Percentiles rank a stretch among this genome's conserved stretches.
Conservation (phyloP, 257 asterid species). For the Handroanthus guayacan region DNA sequence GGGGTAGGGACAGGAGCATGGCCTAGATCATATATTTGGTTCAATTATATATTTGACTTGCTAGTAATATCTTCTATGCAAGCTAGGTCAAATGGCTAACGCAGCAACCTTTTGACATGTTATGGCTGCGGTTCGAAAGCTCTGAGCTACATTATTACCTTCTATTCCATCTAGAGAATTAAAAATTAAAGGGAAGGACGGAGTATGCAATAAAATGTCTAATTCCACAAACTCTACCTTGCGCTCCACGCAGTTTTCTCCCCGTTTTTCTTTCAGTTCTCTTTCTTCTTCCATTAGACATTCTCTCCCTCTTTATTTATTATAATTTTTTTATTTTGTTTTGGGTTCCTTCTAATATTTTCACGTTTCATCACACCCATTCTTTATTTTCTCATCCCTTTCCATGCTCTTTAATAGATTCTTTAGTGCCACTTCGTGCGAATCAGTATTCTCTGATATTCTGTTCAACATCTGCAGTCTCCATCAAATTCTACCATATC, state of each 20-base stretch:
- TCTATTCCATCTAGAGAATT: too few relatives aligned
- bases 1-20: not conserved
- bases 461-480: too few relatives aligned
- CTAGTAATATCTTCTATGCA: not conserved
- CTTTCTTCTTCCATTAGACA: too few relatives aligned
- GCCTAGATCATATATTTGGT: not conserved
- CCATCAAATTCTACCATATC: not conserved
- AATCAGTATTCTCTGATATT: constrained; percentile 1
- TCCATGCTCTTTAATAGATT: not conserved
- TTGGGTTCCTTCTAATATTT: not conserved
- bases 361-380: not conserved
- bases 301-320: too few relatives aligned
- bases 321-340: too few relatives aligned
- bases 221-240: not conserved
- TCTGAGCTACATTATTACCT: not conserved
- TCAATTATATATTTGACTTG: not conserved
- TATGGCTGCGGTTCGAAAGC: not conserved
- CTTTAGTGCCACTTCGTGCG: not conserved
- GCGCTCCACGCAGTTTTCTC: not conserved
- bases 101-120: not conserved
- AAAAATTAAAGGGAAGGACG: not conserved
- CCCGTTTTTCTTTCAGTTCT: not conserved
- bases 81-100: not conserved
- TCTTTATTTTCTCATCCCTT: not conserved
- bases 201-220: not conserved